Evolutionary conservation across 208 protist species (phyloP).

Genomic region (Leishmania gerbilli): DNA sequence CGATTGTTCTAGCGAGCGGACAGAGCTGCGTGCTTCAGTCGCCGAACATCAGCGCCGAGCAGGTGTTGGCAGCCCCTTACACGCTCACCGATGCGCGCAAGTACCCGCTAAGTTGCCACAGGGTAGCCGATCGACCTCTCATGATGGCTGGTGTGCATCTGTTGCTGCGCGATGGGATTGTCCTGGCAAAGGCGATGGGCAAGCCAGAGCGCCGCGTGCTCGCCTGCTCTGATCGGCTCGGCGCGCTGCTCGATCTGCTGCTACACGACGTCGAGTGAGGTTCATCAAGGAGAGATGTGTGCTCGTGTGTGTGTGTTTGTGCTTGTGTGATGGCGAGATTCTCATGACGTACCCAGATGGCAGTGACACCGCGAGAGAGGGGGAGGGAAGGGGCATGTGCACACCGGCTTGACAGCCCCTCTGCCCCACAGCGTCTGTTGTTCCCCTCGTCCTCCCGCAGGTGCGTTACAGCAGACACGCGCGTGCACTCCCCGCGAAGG

Average conservation of each 20-base stretch:
- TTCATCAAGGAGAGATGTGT: neutral
- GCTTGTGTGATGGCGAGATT: neutral
- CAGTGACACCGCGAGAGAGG: neutral
- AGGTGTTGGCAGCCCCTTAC: slow-evolving; percentile 18
- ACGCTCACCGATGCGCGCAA: slow-evolving; percentile 36
- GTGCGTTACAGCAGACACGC: neutral
- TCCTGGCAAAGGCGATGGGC: slow-evolving; percentile 49
- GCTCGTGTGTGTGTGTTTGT: neutral
- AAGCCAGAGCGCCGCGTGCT: slow-evolving; percentile 36
- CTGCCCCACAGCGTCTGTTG: neutral
- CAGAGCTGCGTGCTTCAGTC: slow-evolving; percentile 42
- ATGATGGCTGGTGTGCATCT: slow-evolving; percentile 56
- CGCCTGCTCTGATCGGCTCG: slow-evolving; percentile 39
- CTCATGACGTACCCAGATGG: neutral
- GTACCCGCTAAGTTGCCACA: slow-evolving; percentile 43
- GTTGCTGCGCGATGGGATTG: slow-evolving; percentile 35
- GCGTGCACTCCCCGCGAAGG: neutral
- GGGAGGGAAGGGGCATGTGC: neutral
- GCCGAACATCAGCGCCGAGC: slow-evolving; percentile 24
- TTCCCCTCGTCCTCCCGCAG: neutral
- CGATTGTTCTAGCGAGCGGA: slow-evolving; percentile 49
- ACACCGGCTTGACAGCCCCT: neutral
- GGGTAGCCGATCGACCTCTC: slow-evolving; percentile 41
- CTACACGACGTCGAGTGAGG: slow-evolving; percentile 30
- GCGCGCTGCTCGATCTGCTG: slow-evolving; percentile 43